These are phyloP conservation scores for Alternaria alternata DNA, from an alignment of 2,329 filamentous ascomycete genomes.

Conservation along the genomic window DNA sequence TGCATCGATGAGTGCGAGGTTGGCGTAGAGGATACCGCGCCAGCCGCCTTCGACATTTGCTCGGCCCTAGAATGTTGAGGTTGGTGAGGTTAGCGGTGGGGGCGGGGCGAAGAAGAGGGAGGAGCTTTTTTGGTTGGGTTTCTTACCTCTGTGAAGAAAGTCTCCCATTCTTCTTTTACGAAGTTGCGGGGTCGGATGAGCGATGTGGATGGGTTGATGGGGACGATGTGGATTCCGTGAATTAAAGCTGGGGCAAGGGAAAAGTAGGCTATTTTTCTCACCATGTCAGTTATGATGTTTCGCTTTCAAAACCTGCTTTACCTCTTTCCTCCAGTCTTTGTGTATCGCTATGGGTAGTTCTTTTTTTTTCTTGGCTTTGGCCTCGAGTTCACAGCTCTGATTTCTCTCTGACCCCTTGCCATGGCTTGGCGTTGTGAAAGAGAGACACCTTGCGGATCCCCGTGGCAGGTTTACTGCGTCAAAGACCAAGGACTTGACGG, in stretches of 20 bases:
- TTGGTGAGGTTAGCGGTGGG: no score
- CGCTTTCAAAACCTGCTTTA: not conserved
- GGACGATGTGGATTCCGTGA: conserved; percentile 83
- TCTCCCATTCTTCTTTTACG: conserved; percentile 71
- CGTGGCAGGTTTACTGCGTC: not conserved
- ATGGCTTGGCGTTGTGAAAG: no score
- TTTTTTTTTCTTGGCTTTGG: no score
- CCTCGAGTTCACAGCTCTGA: not conserved
- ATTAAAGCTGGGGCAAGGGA: conserved; percentile 71
- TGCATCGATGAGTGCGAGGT: conserved; percentile 80
- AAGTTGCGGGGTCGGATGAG: conserved; percentile 74
- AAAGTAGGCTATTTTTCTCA: conserved; percentile 69
- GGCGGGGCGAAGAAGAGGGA: no score
- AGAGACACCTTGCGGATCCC: no score
- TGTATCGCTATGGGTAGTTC: no score
- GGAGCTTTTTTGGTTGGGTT: no score
- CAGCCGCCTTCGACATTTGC: conserved; percentile 67
- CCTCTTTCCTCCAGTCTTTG: no score
- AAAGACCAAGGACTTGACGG: conserved; percentile 59
- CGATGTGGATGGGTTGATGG: conserved; percentile 72
- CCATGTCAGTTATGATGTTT: not conserved
- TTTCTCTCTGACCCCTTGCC: rapidly evolving
- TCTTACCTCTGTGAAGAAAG: conserved; percentile 69
- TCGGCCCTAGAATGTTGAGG: conserved; percentile 34
- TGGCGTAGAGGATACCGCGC: conserved; percentile 85